These are phyloP conservation scores for Dioszegia aurantiaca DNA, from an alignment of 768 basidiomycete species.

Conservation along the genomic window DNA sequence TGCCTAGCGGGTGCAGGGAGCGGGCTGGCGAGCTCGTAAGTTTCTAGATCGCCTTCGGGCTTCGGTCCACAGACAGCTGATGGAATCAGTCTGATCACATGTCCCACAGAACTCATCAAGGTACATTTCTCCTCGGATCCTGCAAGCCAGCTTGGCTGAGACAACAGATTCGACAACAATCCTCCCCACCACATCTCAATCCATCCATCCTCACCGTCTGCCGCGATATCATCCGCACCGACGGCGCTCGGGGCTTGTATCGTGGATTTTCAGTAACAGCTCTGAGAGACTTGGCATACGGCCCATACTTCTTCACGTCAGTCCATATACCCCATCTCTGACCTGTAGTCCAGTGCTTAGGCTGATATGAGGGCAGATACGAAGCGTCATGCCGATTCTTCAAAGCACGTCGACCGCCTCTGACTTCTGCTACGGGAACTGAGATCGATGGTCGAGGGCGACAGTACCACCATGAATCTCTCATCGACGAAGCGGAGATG, in stretches of 20 bases:
- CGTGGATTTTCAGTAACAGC: slow-evolving; percentile 73
- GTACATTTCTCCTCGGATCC: slow-evolving; percentile 60
- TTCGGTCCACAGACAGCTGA: not conserved
- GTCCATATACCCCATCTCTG: slow-evolving; percentile 29
- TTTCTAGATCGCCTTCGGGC: slow-evolving; percentile 11
- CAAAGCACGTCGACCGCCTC: slow-evolving; percentile 33
- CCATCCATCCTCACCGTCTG: slow-evolving; percentile 59
- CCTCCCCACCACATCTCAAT: slow-evolving; percentile 42
- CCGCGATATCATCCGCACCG: slow-evolving; percentile 58
- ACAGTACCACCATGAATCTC: slow-evolving; percentile 60
- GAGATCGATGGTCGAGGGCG: slow-evolving; percentile 38
- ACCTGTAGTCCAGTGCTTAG: no score
- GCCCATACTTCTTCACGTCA: slow-evolving; percentile 77
- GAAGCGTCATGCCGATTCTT: slow-evolving; percentile 51
- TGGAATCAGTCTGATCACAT: slow-evolving; percentile 64
- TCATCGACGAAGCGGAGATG: slow-evolving; percentile 56
- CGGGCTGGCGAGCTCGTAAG: slow-evolving; percentile 76
- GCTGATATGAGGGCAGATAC: slow-evolving; percentile 41
- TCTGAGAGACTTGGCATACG: slow-evolving; percentile 75
- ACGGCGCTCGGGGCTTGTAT: slow-evolving; percentile 68
- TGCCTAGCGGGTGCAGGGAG: slow-evolving; percentile 74
- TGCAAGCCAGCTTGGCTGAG: not conserved
- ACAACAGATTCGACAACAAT: slow-evolving; percentile 55
- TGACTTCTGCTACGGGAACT: slow-evolving; percentile 11
- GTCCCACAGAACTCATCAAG: slow-evolving; percentile 84